Percentiles rank a stretch among this genome's conserved stretches.
These are phyloP conservation scores for cucumber (Cucumis sativus) DNA, from an alignment of 306 rosid genomes.

Conservation along the genomic window DNA sequence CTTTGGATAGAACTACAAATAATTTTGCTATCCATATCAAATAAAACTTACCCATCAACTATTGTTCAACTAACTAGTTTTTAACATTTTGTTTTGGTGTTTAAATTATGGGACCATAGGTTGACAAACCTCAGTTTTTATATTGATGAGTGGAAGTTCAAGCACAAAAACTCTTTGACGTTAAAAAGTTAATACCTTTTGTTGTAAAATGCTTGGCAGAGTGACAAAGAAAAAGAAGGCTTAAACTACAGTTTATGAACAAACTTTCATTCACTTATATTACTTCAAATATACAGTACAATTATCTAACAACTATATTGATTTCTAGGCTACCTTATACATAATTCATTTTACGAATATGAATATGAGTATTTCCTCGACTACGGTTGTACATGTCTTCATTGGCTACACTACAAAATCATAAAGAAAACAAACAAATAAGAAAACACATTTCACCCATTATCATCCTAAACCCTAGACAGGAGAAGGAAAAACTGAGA, in stretches of 20 bases:
- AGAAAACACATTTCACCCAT: too few species aligned
- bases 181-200: not conserved
- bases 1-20: not conserved
- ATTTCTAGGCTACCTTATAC: constrained; percentile 4
- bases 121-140: not conserved
- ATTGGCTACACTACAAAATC: too few species aligned
- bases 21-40: not conserved
- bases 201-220: too few species aligned
- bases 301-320: not conserved
- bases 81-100: too few species aligned
- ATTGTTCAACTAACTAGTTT: not conserved
- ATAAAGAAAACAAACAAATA: too few species aligned
- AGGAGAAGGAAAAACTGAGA: too few species aligned
- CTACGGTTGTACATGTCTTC: too few species aligned
- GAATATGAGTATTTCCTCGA: not conserved
- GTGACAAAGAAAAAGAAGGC: not conserved
- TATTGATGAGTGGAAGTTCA: not conserved
- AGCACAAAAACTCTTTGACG: not conserved
- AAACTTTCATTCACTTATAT: not conserved
- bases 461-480: too few species aligned
- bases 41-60: not conserved
- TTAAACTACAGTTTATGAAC: not conserved
- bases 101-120: not conserved
- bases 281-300: not conserved
- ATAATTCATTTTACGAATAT: not conserved